Evolutionary conservation across 257 asterid genomes (phyloP).

Genomic region (Prunella vulgaris): DNA sequence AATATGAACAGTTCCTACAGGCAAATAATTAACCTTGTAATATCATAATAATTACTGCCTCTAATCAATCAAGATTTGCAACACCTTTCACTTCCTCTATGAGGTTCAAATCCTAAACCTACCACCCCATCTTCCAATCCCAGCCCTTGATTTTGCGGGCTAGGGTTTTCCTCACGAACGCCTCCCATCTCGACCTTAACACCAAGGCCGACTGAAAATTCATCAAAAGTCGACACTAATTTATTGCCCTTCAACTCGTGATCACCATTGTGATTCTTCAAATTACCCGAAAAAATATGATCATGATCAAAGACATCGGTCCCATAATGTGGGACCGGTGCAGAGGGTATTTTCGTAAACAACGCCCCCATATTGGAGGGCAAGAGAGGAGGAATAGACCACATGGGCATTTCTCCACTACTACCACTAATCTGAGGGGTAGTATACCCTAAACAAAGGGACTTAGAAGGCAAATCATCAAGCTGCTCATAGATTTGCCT

Average conservation of each 20-base stretch:
- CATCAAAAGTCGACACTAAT: neutral
- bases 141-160: constrained; percentile 20
- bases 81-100: constrained; percentile 19
- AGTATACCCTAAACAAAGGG: constrained; percentile 45
- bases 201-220: constrained; percentile 12
- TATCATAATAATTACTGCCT: neutral
- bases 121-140: constrained; percentile 21
- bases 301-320: constrained; percentile 24
- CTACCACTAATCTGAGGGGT: constrained; percentile 40
- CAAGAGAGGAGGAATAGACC: constrained; percentile 59
- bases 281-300: constrained; percentile 7
- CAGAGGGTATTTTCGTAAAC: constrained; percentile 27
- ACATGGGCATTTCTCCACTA: constrained; percentile 36
- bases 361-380: constrained; percentile 31
- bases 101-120: constrained; percentile 29
- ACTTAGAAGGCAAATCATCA: constrained; percentile 34
- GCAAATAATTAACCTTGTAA: constrained; percentile 8
- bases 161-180: constrained; percentile 21
- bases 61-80: constrained; percentile 32
- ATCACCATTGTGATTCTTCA: constrained; percentile 15
- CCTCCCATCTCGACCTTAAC: constrained; percentile 37
- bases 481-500: constrained; percentile 36
- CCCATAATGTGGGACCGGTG: constrained; percentile 22
- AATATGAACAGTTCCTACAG: constrained; percentile 19
- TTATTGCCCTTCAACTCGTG: constrained; percentile 21